Conservation (phyloP, 306 rosid genomes). For the Heteromeles arbutifolia region DNA sequence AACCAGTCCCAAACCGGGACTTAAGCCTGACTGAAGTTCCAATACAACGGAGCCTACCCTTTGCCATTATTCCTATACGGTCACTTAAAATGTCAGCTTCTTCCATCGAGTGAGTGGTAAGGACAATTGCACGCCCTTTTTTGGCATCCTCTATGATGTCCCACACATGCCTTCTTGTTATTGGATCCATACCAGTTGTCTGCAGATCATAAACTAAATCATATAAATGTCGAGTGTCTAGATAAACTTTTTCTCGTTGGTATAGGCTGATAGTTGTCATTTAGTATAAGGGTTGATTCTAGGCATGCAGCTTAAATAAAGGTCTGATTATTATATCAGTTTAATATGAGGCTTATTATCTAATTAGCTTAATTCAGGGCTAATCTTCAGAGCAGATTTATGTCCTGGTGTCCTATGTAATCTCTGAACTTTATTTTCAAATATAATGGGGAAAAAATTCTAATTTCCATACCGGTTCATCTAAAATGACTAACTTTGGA, state of each 20-base stretch:
- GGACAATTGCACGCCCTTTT: constrained; percentile 76
- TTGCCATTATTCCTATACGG: constrained; percentile 93
- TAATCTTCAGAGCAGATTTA: neutral
- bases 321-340: neutral
- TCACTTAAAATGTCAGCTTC: constrained; percentile 94
- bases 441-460: neutral
- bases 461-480: constrained; percentile 71
- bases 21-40: constrained; percentile 86
- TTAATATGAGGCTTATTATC: neutral
- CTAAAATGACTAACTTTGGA: constrained; percentile 83
- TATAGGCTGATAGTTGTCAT: neutral
- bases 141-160: constrained; percentile 83
- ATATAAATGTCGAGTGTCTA: constrained; percentile 4
- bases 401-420: neutral
- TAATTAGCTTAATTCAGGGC: neutral
- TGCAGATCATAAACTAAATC: constrained; percentile 24
- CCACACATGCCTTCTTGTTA: constrained; percentile 96
- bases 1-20: constrained; percentile 84
- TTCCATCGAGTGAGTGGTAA: constrained; percentile 98
- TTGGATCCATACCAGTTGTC: constrained; percentile 98
- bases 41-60: constrained; percentile 87
- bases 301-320: neutral
- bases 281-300: neutral
- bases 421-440: no score
- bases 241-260: neutral